Conservation (phyloP, 345 rosid genomes). For the Syzygium aqueum region DNA sequence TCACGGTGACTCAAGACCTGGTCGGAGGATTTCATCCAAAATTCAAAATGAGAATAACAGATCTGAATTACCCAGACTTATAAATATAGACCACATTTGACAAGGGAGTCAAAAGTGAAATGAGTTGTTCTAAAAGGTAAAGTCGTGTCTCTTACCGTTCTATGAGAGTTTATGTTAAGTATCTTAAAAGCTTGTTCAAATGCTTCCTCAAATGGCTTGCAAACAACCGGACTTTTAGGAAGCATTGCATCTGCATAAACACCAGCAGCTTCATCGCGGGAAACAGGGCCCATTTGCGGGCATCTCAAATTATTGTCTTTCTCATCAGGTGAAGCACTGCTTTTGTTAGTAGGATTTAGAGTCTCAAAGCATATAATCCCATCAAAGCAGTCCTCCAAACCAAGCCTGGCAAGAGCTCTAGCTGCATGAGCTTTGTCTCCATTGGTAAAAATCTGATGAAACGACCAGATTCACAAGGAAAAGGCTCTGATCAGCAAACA, state of each 20-base stretch:
- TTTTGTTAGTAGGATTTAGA: constrained; percentile 43
- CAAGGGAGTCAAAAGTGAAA: not conserved
- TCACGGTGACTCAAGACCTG: not conserved
- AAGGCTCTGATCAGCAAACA: not conserved
- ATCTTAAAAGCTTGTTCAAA: constrained; percentile 64
- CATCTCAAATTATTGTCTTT: constrained; percentile 2
- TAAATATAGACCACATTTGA: not conserved
- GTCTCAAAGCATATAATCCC: constrained; percentile 83
- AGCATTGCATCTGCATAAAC: constrained; percentile 11
- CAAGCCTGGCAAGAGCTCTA: constrained; percentile 63
- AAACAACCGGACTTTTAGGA: constrained; percentile 53
- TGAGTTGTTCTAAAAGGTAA: not conserved
- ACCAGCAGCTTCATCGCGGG: constrained; percentile 2
- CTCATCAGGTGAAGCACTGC: constrained; percentile 5
- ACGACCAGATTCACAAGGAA: not conserved
- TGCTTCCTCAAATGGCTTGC: constrained; percentile 85
- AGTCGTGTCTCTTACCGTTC: constrained; percentile 42
- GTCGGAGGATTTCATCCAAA: not conserved
- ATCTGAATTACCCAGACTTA: not conserved
- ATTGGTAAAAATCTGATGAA: constrained; percentile 48
- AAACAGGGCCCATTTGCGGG: not conserved
- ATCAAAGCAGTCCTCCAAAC: constrained; percentile 87
- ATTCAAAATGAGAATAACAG: not conserved
- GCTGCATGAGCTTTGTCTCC: constrained; percentile 76
- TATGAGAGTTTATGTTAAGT: constrained; percentile 59